phyloP scores from a whole-genome alignment of 2,329 filamentous ascomycete genomes.

The Ploettnerulaceae sp. region DNA sequence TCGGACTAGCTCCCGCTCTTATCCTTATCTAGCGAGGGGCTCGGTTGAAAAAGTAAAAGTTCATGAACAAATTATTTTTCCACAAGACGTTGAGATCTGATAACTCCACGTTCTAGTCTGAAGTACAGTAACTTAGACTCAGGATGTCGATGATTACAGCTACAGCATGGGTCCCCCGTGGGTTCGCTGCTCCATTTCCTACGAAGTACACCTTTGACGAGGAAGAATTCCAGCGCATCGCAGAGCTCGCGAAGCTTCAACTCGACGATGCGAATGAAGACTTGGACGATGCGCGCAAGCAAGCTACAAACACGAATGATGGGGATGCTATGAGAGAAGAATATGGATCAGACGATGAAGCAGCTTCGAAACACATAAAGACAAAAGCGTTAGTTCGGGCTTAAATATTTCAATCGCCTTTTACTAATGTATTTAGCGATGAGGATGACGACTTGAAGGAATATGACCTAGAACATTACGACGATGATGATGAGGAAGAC shows the following conservation, averaged over 20 bases:
- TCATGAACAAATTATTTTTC: too few relatives aligned
- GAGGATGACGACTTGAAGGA: constrained; percentile 89
- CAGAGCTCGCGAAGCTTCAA: constrained; percentile 54
- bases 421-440: constrained; percentile 36
- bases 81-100: too few relatives aligned
- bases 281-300: constrained; percentile 53
- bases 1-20: constrained; percentile 3
- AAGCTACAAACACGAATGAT: constrained; percentile 29
- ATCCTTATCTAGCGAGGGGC: constrained; percentile 2
- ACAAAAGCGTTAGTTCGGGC: constrained; percentile 38
- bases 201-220: constrained; percentile 55
- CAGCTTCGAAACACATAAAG: constrained; percentile 30
- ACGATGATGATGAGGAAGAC: constrained; percentile 75
- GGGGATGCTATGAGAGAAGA: constrained; percentile 37
- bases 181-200: constrained; percentile 54
- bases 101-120: too few relatives aligned
- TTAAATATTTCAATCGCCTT: constrained; percentile 25
- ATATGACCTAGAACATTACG: constrained; percentile 94
- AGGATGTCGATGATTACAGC: constrained; percentile 51
- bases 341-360: constrained; percentile 32
- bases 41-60: background rate
- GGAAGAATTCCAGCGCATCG: constrained; percentile 53
- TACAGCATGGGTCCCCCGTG: constrained; percentile 54
- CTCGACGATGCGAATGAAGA: constrained; percentile 88
- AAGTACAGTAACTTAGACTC: background rate